A percentile compares a stretch with the other conserved stretches of the same genome.
Evolutionary conservation across 1,284 basidiomycete species (phyloP).

Genomic region (Tausonia pullulans): DNA sequence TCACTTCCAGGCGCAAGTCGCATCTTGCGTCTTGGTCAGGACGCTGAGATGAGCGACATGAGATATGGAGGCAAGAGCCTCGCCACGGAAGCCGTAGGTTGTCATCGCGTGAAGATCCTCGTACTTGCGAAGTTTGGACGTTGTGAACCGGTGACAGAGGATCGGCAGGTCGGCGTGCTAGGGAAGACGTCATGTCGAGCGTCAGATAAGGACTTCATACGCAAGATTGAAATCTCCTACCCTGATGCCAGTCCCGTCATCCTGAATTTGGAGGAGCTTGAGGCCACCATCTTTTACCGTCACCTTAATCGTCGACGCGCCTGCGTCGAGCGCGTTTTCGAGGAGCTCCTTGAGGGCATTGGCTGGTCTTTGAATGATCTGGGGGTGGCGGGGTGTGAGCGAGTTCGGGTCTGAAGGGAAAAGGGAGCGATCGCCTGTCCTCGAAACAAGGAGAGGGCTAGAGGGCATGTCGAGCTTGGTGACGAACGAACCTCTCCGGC

Average conservation of each 20-base stretch:
- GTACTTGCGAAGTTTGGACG: conserved; percentile 80
- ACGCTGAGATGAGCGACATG: conserved; percentile 85
- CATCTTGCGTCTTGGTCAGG: conserved; percentile 71
- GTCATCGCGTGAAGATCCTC: conserved; percentile 73
- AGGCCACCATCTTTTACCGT: conserved; percentile 91
- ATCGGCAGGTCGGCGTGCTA: conserved; percentile 68
- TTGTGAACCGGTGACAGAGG: conserved; percentile 90
- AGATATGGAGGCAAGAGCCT: conserved; percentile 92
- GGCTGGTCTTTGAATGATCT: conserved; percentile 94
- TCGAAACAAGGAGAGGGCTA: too few species aligned
- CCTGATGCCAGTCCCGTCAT: conserved; percentile 89
- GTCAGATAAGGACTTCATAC: too few species aligned
- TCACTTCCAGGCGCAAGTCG: conserved; percentile 82
- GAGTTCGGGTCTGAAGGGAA: background rate
- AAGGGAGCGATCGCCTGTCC: background rate
- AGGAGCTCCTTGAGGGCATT: conserved; percentile 95
- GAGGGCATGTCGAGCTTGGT: background rate
- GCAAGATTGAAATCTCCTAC: conserved; percentile 37
- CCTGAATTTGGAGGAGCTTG: conserved; percentile 90
- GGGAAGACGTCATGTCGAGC: background rate
- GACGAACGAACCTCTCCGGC: conserved; percentile 42
- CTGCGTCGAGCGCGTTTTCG: conserved; percentile 91
- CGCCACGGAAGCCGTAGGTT: conserved; percentile 95
- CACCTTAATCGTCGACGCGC: conserved; percentile 73
- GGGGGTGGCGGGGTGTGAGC: background rate